Evolutionary conservation across 768 basidiomycete species (phyloP).

Genomic region (Mycena leptocephala): DNA sequence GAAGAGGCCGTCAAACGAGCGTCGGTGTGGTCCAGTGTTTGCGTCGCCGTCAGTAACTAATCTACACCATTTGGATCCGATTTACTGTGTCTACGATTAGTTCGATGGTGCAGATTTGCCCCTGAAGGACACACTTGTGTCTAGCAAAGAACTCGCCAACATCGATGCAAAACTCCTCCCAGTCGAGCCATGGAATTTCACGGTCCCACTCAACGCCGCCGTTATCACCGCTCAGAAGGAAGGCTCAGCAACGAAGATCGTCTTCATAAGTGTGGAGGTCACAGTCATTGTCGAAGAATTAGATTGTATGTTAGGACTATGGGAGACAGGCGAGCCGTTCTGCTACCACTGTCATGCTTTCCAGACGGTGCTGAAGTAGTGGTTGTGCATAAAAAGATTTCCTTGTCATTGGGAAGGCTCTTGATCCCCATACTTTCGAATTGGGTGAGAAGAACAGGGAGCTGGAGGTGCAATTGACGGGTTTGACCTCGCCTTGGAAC

Average conservation of each 20-base stretch:
- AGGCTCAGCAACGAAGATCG: conserved; percentile 15
- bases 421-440: conserved; percentile 21
- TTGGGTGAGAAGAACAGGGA: conserved; percentile 3
- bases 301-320: conserved; percentile 21
- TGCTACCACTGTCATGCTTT: conserved; percentile 10
- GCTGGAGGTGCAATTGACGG: conserved; percentile 24
- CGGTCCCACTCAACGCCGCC: conserved; percentile 25
- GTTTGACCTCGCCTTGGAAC: conserved; percentile 26
- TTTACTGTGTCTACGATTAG: conserved; percentile 9
- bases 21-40: conserved; percentile 19
- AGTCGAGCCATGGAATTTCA: conserved; percentile 27
- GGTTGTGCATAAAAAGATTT: conserved; percentile 21
- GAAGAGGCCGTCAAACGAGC: conserved; percentile 25
- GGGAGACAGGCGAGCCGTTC: conserved; percentile 20
- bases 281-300: conserved; percentile 26
- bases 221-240: conserved; percentile 19
- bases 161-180: conserved; percentile 23
- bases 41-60: conserved; percentile 14
- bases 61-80: conserved; percentile 9
- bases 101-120: conserved; percentile 23
- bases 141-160: conserved; percentile 18
- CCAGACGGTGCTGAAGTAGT: conserved; percentile 15
- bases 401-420: conserved; percentile 20
- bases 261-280: conserved; percentile 22
- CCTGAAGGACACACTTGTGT: conserved; percentile 6